A percentile compares a stretch with the other conserved stretches of the same genome.
These are phyloP conservation scores for Xylaria multiplex DNA, from an alignment of 2,329 filamentous ascomycete species.

Conservation along the genomic window DNA sequence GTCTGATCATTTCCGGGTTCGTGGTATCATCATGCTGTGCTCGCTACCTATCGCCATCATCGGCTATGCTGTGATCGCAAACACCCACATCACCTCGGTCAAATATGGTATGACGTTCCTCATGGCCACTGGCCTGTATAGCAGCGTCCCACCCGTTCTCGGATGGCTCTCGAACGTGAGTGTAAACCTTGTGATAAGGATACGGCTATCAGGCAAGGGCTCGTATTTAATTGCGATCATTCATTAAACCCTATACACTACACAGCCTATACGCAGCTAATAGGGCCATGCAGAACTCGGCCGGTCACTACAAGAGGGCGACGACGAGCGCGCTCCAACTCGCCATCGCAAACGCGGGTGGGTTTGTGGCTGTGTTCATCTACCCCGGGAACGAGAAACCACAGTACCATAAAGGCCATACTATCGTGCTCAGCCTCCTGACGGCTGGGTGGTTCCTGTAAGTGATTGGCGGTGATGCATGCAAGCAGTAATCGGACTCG, in stretches of 20 bases:
- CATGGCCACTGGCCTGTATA: conserved; percentile 73
- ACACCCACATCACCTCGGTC: conserved; percentile 61
- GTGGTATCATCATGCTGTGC: conserved; percentile 70
- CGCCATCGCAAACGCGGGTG: conserved; percentile 73
- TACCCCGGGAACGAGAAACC: conserved; percentile 68
- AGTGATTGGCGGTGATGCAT: conserved; percentile 49
- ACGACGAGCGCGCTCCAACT: conserved; percentile 73
- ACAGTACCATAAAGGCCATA: conserved; percentile 69
- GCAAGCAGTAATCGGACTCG: too few relatives aligned
- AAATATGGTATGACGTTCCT: conserved; percentile 75
- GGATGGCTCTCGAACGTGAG: conserved; percentile 70
- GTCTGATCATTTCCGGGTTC: conserved; percentile 68
- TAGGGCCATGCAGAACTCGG: conserved; percentile 59
- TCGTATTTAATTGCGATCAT: too few relatives aligned
- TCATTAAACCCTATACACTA: too few relatives aligned
- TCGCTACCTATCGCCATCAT: conserved; percentile 71
- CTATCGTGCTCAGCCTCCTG: conserved; percentile 67
- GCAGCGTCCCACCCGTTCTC: conserved; percentile 69
- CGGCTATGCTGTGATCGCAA: conserved; percentile 72
- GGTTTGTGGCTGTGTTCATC: conserved; percentile 72
- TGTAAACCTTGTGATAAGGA: not conserved
- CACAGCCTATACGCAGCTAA: conserved; percentile 24
- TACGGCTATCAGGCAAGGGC: too few relatives aligned
- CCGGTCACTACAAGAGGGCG: conserved; percentile 75
- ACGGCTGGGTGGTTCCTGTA: conserved; percentile 72